Base-by-base conservation (phyloP, 2,329 filamentous ascomycete species). In the Penicillium brevicompactum region DNA sequence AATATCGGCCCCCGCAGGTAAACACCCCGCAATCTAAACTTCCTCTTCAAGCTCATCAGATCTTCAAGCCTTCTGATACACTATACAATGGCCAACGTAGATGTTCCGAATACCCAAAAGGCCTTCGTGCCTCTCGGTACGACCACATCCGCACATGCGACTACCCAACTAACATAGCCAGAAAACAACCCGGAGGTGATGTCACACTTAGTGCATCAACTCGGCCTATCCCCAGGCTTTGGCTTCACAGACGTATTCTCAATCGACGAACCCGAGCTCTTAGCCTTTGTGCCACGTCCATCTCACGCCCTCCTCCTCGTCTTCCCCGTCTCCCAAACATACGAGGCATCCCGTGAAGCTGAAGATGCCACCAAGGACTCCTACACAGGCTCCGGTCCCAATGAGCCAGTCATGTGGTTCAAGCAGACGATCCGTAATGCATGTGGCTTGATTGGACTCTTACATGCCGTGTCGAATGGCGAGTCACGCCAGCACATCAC, bases 381-480 rank as follows among this genome's bases (percentile, higher is more conserved):
- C 38, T 96, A 96, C 77, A 70, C 73, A 0, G 89, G 88, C 42
- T 81, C 79, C 16, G 92, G 92, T 1, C 76, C 82, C 0, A 69
- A 67, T 0, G 91, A 97, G 69, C 87, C 90, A 5, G 90, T 97
- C 0, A 69, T 96, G 7, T 99, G 93, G 94, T 97, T 92, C 82
- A 89, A 86, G 65, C 93, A 97, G 78, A 97, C 92, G 0, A 97
- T 97, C 66, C 84, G 89, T 57, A 96, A 97, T 71, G 91, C 93
- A 0, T 97, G 93, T 73, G 93, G 93, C 0, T 78, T 96, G 43
- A 96, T 97, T 79, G 94, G 90, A 0, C 76, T 97, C 27, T 73
- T 97, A 44, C 94, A 97, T 71, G 89, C 88, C 16, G 84, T 91
- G 0, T 82, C 82, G 44, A 99, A 97, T 73, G 92, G 92, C 0